Percentiles rank a stretch among this genome's conserved stretches.
These are phyloP conservation scores for barrel medic (Medicago truncatula) DNA, from an alignment of 306 rosid species.

Conservation along the genomic window MtrunA17r5.0-ANR NC_053047.1:25107501-25108000, in stretches of 20 bases:
- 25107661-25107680: neutral
- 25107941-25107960: constrained; percentile 67
- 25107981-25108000: neutral
- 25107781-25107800: constrained; percentile 69
- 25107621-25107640: constrained; percentile 65
- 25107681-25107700: constrained; percentile 49
- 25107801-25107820: constrained; percentile 74
- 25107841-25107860: constrained; percentile 49
- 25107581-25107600: neutral
- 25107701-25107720: constrained; percentile 78
- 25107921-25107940: constrained; percentile 61
- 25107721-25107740: constrained; percentile 54
- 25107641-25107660: constrained; percentile 47
- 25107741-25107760: constrained; percentile 82
- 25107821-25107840: constrained; percentile 69
- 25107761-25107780: constrained; percentile 61
- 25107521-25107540: constrained; percentile 52
- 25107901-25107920: constrained; percentile 63
- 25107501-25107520: constrained; percentile 38
- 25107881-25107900: constrained; percentile 53
- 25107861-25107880: constrained; percentile 36
- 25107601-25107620: neutral
- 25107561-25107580: constrained; percentile 3
- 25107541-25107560: constrained; percentile 36
- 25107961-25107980: constrained; percentile 9